Conservation (phyloP, 106 monocot genomes). For the Dendrobium catenatum region DNA sequence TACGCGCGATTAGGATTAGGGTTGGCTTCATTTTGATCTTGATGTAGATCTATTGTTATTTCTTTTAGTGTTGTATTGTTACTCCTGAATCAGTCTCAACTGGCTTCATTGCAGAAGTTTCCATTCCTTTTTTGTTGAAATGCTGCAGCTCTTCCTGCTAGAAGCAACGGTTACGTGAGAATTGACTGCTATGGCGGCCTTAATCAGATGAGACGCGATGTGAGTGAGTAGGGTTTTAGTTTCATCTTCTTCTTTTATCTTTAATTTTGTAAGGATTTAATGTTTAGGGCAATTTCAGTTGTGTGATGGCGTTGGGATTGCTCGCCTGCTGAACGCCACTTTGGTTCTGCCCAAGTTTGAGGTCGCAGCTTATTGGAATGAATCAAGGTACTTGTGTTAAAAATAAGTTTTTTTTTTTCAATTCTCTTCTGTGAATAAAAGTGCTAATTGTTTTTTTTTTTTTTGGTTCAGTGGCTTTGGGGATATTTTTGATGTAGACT, state of each 20-base stretch:
- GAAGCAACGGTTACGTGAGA: conserved; percentile 73
- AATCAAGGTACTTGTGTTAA: conserved; percentile 48
- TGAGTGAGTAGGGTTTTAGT: conserved; percentile 40
- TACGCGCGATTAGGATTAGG: background rate
- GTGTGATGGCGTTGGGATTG: conserved; percentile 91
- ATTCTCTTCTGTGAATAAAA: background rate
- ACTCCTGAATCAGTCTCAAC: conserved; percentile 19
- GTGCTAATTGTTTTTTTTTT: background rate
- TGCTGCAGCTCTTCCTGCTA: conserved; percentile 55
- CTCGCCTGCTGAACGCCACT: conserved; percentile 90
- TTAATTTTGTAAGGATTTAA: background rate
- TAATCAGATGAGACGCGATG: conserved; percentile 97
- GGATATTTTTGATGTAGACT: conserved; percentile 89
- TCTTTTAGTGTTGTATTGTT: conserved; percentile 2
- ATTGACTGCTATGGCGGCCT: conserved; percentile 94
- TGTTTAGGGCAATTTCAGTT: conserved; percentile 33
- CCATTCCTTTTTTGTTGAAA: conserved; percentile 40
- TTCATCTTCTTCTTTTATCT: conserved; percentile 9
- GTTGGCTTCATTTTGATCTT: background rate
- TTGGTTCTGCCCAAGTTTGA: conserved; percentile 85
- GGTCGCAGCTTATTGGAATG: conserved; percentile 96
- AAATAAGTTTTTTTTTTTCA: conserved; percentile 5
- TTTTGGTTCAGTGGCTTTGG: conserved; percentile 72
- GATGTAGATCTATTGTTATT: background rate
- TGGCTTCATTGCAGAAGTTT: conserved; percentile 18